phyloP scores from a whole-genome alignment of 768 basidiomycete species.

The Lactifluus hygrophoroides region DNA sequence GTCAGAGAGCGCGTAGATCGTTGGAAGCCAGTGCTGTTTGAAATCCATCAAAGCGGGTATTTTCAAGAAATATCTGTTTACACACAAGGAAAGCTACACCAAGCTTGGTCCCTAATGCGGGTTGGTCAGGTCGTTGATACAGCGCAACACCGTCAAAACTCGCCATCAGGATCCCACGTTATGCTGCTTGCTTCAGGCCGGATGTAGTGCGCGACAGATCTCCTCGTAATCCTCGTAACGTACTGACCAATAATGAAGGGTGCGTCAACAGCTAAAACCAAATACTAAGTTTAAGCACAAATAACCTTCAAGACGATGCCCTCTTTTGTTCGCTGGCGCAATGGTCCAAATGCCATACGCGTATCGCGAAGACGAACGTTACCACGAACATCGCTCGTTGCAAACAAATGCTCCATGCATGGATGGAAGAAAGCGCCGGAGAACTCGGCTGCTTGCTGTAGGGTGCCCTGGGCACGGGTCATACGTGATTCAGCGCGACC shows the following conservation, averaged over 20 bases:
- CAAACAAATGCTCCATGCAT: slow-evolving; percentile 56
- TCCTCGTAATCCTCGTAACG: slow-evolving; percentile 39
- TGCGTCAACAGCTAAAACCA: slow-evolving; percentile 15
- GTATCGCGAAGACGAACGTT: slow-evolving; percentile 58
- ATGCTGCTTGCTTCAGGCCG: slow-evolving; percentile 65
- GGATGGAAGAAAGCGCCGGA: slow-evolving; percentile 65
- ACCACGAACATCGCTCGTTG: slow-evolving; percentile 52
- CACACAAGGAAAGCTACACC: slow-evolving; percentile 62
- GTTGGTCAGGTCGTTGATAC: neutral
- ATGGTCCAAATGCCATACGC: slow-evolving; percentile 65
- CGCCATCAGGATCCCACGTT: slow-evolving; percentile 60
- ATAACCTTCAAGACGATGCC: slow-evolving; percentile 51
- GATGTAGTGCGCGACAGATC: slow-evolving; percentile 32
- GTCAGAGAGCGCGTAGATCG: slow-evolving; percentile 61
- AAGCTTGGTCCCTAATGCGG: slow-evolving; percentile 44
- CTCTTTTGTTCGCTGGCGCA: slow-evolving; percentile 33
- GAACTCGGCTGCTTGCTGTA: slow-evolving; percentile 48
- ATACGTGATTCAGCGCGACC: slow-evolving; percentile 32
- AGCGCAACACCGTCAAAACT: slow-evolving; percentile 14
- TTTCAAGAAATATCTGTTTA: neutral
- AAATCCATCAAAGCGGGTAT: neutral
- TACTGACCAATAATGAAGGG: slow-evolving; percentile 28
- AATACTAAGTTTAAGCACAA: neutral
- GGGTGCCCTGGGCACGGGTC: slow-evolving; percentile 38
- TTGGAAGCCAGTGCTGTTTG: slow-evolving; percentile 55